Evolutionary conservation across 805 yeast genomes (phyloP).

Genomic region (Kluyveromyces dobzhanskii): DNA sequence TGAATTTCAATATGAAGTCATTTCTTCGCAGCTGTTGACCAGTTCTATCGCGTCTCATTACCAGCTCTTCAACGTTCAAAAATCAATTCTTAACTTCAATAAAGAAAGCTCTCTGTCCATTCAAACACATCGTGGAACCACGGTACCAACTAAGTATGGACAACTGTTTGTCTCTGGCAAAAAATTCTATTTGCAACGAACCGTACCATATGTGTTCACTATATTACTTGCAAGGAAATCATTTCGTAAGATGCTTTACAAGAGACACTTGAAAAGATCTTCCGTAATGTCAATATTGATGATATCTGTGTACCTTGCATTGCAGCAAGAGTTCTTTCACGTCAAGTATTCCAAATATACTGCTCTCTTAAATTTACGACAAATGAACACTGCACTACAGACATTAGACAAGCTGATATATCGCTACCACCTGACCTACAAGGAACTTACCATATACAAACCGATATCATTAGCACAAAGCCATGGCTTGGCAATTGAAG

Average conservation of each 20-base stretch:
- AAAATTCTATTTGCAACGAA: conserved; percentile 5
- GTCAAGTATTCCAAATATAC: conserved; percentile 15
- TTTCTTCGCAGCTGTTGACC: conserved; percentile 41
- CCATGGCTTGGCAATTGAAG: not conserved
- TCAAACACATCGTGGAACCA: conserved; percentile 8
- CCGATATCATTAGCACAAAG: conserved; percentile 9
- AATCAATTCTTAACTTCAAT: conserved; percentile 16
- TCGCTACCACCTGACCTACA: conserved; percentile 22
- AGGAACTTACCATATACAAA: conserved; percentile 24
- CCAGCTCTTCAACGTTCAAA: conserved; percentile 13
- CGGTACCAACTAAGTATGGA: conserved; percentile 19
- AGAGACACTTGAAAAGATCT: conserved; percentile 1
- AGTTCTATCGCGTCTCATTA: conserved; percentile 28
- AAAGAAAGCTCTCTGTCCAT: conserved; percentile 8
- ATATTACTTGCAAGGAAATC: conserved; percentile 3
- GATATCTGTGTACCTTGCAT: conserved; percentile 13
- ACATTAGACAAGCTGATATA: conserved; percentile 20
- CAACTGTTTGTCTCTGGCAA: conserved; percentile 6
- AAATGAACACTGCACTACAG: conserved; percentile 12
- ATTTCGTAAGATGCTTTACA: conserved; percentile 2
- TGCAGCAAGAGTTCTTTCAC: conserved; percentile 18
- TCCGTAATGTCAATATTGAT: conserved; percentile 9
- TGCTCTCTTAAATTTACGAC: conserved; percentile 11
- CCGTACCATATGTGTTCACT: conserved; percentile 8
- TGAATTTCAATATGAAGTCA: conserved; percentile 41